These are phyloP conservation scores for Rutstroemia sp. DNA, from an alignment of 2,329 filamentous ascomycete genomes.

Conservation along the genomic window DNA sequence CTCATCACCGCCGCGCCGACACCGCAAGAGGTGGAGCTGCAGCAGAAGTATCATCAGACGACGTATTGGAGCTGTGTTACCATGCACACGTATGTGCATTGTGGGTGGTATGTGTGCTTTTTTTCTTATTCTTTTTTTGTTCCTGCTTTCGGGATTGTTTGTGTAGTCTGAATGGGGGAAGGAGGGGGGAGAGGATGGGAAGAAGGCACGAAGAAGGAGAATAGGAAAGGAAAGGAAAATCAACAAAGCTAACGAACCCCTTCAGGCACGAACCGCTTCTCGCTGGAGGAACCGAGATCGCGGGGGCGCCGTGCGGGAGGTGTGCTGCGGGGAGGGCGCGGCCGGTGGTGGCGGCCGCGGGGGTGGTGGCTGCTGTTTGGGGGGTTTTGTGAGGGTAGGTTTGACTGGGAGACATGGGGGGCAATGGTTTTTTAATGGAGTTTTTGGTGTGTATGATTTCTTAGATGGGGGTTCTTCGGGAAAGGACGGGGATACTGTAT, in stretches of 20 bases:
- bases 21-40: slow-evolving; percentile 9
- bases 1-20: slow-evolving; percentile 14
- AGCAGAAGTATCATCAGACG: slow-evolving; percentile 26
- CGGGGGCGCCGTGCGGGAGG: slow-evolving; percentile 11
- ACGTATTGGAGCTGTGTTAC: slow-evolving; percentile 26
- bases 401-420: too few species aligned
- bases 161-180: neutral
- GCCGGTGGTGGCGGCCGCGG: slow-evolving; percentile 4
- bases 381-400: slow-evolving; percentile 6
- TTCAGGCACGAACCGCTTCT: slow-evolving; percentile 23
- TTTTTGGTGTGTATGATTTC: too few species aligned
- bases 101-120: slow-evolving; percentile 19
- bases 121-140: neutral
- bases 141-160: neutral
- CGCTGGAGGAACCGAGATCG: slow-evolving; percentile 25
- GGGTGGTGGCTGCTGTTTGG: slow-evolving; percentile 8
- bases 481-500: too few species aligned
- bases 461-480: too few species aligned
- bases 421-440: too few species aligned
- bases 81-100: slow-evolving; percentile 16
- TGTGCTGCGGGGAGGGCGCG: slow-evolving; percentile 1
- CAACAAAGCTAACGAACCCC: neutral
- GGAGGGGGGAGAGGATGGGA: neutral
- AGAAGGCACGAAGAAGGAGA: neutral
- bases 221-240: neutral